Percentiles rank a stretch among this genome's conserved stretches.
Evolutionary conservation across 768 basidiomycete genomes (phyloP).

Genomic region (Boletus pseudo-olivaceus): DNA sequence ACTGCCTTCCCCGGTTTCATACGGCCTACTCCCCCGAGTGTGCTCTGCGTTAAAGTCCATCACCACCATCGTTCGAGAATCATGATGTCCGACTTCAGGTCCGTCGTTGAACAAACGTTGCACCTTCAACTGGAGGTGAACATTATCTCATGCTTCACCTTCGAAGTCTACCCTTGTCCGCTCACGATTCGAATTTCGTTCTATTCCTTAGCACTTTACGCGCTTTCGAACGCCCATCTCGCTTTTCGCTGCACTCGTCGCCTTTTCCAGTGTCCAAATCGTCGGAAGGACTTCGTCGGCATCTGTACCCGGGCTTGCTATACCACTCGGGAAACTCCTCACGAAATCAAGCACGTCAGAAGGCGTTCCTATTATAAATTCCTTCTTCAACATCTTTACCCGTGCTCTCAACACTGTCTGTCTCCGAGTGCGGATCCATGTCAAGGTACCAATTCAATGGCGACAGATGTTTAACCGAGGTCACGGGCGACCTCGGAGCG

Average conservation of each 20-base stretch:
- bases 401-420: slow-evolving; percentile 14
- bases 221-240: slow-evolving; percentile 1
- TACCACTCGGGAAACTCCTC: slow-evolving; percentile 5
- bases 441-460: slow-evolving; percentile 10
- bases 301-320: slow-evolving; percentile 1
- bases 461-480: not conserved
- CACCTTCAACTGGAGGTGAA: slow-evolving; percentile 10
- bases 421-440: slow-evolving; percentile 12
- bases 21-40: not conserved
- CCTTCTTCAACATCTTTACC: slow-evolving; percentile 11
- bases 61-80: not conserved
- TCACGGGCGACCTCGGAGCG: not conserved
- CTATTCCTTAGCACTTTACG: not conserved
- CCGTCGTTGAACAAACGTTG: slow-evolving; percentile 8
- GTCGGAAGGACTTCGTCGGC: not conserved
- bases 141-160: not conserved
- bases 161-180: not conserved
- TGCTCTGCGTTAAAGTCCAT: not conserved
- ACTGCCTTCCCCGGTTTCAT: not conserved
- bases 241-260: slow-evolving; percentile 6
- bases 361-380: not conserved
- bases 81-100: slow-evolving; percentile 2
- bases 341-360: not conserved
- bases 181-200: not conserved
- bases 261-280: slow-evolving; percentile 9